phyloP scores from a whole-genome alignment of 169 alveolate genomes.

The Cyclospora cayetanensis region DNA sequence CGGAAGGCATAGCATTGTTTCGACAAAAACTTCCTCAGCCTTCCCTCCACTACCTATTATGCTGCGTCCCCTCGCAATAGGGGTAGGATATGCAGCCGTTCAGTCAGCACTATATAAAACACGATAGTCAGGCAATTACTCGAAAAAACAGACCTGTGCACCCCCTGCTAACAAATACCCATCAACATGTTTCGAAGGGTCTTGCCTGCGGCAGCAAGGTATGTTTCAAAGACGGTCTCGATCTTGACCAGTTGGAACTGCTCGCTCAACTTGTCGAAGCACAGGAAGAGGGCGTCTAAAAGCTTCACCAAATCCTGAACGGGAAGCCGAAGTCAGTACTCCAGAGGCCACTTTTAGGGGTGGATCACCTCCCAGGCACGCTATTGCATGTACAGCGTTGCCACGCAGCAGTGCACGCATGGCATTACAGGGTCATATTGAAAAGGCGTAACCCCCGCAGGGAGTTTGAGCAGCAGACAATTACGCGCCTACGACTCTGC shows the following conservation, averaged over 20 bases:
- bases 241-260: slow-evolving; percentile 91
- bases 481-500: neutral
- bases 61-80: too few species aligned
- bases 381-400: too few species aligned
- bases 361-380: too few species aligned
- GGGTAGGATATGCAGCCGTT: too few species aligned
- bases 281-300: slow-evolving; percentile 64
- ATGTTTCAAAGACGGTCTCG: slow-evolving; percentile 93
- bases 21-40: too few species aligned
- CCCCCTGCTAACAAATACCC: too few species aligned
- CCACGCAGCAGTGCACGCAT: too few species aligned
- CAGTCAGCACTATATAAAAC: too few species aligned
- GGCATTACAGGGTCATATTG: neutral
- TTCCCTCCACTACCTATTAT: too few species aligned
- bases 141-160: too few species aligned
- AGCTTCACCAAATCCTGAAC: slow-evolving; percentile 83
- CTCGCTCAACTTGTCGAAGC: slow-evolving; percentile 95
- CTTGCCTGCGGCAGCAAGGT: slow-evolving; percentile 84
- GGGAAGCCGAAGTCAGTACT: neutral
- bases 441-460: neutral
- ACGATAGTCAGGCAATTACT: too few species aligned
- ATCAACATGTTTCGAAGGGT: neutral
- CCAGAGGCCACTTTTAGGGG: neutral
- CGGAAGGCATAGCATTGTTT: too few species aligned
- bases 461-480: neutral